Conservation (phyloP, 1,139 yeast species). For the Wickerhamiella pararugosa region DNA sequence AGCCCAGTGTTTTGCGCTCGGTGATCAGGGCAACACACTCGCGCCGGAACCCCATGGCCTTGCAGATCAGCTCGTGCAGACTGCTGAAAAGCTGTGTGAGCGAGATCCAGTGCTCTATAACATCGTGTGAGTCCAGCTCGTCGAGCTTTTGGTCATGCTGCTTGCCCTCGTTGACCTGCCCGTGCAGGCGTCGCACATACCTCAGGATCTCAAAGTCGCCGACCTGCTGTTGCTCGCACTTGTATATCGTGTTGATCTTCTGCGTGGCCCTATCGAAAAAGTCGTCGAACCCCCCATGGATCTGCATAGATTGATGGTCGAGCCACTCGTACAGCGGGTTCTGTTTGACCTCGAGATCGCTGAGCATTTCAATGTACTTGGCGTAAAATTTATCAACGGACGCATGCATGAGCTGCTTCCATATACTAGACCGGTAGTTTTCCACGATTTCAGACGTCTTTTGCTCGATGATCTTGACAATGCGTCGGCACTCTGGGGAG, state of each 20-base stretch:
- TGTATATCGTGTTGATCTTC: constrained; percentile 20
- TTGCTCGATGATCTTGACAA: constrained; percentile 42
- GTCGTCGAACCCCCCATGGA: constrained; percentile 28
- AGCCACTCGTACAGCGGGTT: constrained; percentile 57
- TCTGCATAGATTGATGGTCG: constrained; percentile 30
- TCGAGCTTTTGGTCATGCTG: constrained; percentile 13
- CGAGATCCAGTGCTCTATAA: constrained; percentile 40
- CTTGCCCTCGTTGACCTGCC: neutral
- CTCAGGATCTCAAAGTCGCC: constrained; percentile 9
- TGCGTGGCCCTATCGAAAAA: constrained; percentile 25
- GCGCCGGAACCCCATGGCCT: constrained; percentile 33
- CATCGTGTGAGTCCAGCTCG: constrained; percentile 31
- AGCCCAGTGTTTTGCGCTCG: constrained; percentile 7
- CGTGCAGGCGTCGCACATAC: constrained; percentile 3
- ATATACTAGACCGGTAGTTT: constrained; percentile 46
- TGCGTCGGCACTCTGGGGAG: constrained; percentile 20
- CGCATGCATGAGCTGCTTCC: constrained; percentile 40
- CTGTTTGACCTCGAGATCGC: constrained; percentile 43
- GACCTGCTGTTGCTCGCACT: constrained; percentile 1
- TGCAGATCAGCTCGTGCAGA: constrained; percentile 21
- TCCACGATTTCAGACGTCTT: constrained; percentile 53
- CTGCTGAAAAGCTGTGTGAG: constrained; percentile 34
- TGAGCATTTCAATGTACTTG: constrained; percentile 40
- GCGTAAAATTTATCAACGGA: constrained; percentile 34
- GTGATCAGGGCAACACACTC: constrained; percentile 9